Evolutionary conservation across 2,329 filamentous ascomycete species (phyloP), one percentile per base, ranked within the genome.

Genomic region (Penicillium sp.): DNA sequence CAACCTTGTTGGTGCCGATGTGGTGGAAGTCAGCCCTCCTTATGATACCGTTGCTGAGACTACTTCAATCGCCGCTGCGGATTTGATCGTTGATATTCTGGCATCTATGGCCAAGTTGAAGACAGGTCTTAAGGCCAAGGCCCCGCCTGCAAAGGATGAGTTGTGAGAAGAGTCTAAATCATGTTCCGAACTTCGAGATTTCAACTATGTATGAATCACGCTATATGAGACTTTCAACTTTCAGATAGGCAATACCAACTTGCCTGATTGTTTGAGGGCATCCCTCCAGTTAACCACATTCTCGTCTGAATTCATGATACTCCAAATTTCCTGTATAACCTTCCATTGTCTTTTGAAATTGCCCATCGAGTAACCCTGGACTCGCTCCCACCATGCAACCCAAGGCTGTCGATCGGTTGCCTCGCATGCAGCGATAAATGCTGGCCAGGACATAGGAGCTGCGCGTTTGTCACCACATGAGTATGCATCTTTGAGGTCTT

Each of bases 11-110:
- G 66, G 66, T 0, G 64, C 64, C 1, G 64, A 65, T 49, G 58
- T 67, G 8, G 64, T 68, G 0, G 79, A 80, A 61, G 80, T 82
- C 65, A 82, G 87, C 8, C 87, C 66, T 4, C 57, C 63, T n/a
- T 66, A 66, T 41, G 65, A 67, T 41, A 56, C 57, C 3, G 31
- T 45, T 10, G 66, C 67, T 6, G 68, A 70, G 49, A 68, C 66
- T 12, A 71, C 68, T 2, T 65, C 65, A 3, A 55, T 72, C 17
- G 69, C 69, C 2, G 70, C 68, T 4, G 67, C 68, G n/a, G 66
- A 71, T 58, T 57, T 70, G 55, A 60, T 71, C 12, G 61, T 71
- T 21, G 68, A 70, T 60, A 69, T 70, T 23, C 41, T 71, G 49
- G 66, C 68, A 8, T 59, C 66, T 25, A 72, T 72, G 69, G 61